Evolutionary conservation across 495 filamentous ascomycete genomes (phyloP), one percentile per base, ranked within the genome.

Genomic region (Pyronema omphalodes): DNA sequence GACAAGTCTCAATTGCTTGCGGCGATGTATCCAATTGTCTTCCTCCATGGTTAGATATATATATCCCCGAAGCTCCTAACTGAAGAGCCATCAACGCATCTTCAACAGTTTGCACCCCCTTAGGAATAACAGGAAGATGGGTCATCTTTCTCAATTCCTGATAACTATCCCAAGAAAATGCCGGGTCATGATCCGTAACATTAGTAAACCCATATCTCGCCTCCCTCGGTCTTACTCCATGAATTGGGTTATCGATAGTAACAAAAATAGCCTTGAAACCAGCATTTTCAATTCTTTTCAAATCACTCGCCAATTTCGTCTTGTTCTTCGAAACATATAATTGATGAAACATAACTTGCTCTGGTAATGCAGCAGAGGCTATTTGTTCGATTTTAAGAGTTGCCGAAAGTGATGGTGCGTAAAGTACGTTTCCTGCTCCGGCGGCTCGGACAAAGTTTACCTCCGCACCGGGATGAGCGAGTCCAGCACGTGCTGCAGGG

Each of bases 21-120:
- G 63, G 69, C 9, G 64, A 53, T 35, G 57, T 56, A 51, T 72
- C 70, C 23, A 73, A 46, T 29, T 71, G 68, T 3, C 71, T 65
- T 3, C 69, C 69, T 11, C 69, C 69, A 60, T 71, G 69, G 56
- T 73, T 73, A n/a, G 64, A 69, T 11, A 70, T 55, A 53, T 65
- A 66, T 58, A 71, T 64, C 5, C 37, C 54, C 23, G 37, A 33
- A 18, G 43, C 46, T 6, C 52, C 45, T 47, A 66, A 57, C 37
- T 67, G 44, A 23, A 71, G 59, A 1, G 68, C 70, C 0, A 66
- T 51, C 44, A 58, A 59, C 5, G 67, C 68, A 54, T 74, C 69
- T 11, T 67, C 68, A 12, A 68, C 68, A 9, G 64, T 68, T 49
- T 67, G 65, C 51, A 74, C 67, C 6, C 71, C 71, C 62, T 73